These are phyloP conservation scores for Aspergillus clavatus DNA, from an alignment of 2,329 filamentous ascomycete genomes.

Conservation along the genomic window DNA sequence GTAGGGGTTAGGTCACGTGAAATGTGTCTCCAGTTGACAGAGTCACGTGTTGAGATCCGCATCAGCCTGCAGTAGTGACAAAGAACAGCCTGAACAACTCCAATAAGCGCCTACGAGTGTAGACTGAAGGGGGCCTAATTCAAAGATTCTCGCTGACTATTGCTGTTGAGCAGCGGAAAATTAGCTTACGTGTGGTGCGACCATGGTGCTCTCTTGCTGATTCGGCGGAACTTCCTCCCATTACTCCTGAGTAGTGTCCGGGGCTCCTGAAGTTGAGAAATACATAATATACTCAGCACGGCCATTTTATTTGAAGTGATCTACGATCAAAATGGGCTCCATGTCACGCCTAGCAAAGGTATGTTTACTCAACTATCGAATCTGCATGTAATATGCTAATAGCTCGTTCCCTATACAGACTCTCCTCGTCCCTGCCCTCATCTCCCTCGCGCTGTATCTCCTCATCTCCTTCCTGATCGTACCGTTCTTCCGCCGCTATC, in stretches of 20 bases:
- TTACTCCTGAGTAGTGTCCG: neutral
- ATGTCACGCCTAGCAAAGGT: conserved; percentile 30
- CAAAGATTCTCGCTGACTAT: too few species aligned
- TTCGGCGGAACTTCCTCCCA: neutral
- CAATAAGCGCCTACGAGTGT: neutral
- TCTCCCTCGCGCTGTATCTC: conserved; percentile 66
- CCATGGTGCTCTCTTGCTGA: neutral
- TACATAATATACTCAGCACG: neutral
- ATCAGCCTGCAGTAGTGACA: neutral
- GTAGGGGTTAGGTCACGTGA: conserved; percentile 15
- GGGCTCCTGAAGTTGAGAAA: neutral
- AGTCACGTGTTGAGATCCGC: conserved; percentile 6
- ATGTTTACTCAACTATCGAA: neutral
- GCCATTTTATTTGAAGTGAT: too few species aligned
- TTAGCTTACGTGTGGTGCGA: neutral
- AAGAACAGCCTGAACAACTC: neutral
- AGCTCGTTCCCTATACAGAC: conserved; percentile 47
- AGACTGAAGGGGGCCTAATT: neutral
- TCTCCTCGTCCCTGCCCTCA: conserved; percentile 63
- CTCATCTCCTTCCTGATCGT: conserved; percentile 60
- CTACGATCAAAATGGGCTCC: conserved; percentile 25
- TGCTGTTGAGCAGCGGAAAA: neutral
- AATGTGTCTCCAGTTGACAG: neutral
- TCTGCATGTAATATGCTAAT: conserved; percentile 1
- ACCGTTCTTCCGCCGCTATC: conserved; percentile 66